Conservation (phyloP, 2,329 filamentous ascomycete species). For the Helotiales sp. region DNA sequence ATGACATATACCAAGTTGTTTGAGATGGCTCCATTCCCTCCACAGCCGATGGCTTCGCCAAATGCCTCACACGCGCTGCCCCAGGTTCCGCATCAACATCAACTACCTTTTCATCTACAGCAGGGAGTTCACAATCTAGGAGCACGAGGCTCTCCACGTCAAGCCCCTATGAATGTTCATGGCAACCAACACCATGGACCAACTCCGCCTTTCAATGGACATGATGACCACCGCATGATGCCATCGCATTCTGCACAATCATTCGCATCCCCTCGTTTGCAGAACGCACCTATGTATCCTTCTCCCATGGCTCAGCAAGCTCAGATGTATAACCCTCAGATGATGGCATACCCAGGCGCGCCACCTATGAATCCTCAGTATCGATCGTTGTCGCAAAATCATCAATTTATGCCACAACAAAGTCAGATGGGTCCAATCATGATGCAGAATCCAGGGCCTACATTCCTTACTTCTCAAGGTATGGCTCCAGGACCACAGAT, state of each 20-base stretch:
- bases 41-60: slow-evolving; percentile 63
- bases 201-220: slow-evolving; percentile 66
- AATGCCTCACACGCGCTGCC: slow-evolving; percentile 69
- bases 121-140: slow-evolving; percentile 68
- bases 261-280: slow-evolving; percentile 80
- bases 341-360: slow-evolving; percentile 67
- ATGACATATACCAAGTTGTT: slow-evolving; percentile 78
- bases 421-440: slow-evolving; percentile 80
- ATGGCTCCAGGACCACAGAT: slow-evolving; percentile 74
- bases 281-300: slow-evolving; percentile 72
- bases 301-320: slow-evolving; percentile 67
- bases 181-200: slow-evolving; percentile 71
- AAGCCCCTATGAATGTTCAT: slow-evolving; percentile 76
- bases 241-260: slow-evolving; percentile 81
- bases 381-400: slow-evolving; percentile 69
- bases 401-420: slow-evolving; percentile 72
- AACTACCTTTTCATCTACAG: slow-evolving; percentile 80
- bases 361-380: slow-evolving; percentile 67
- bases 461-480: slow-evolving; percentile 73
- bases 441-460: slow-evolving; percentile 70
- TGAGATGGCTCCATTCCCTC: slow-evolving; percentile 61
- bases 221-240: slow-evolving; percentile 84
- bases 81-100: slow-evolving; percentile 78
- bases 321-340: slow-evolving; percentile 71
- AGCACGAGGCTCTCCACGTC: slow-evolving; percentile 45